Evolutionary conservation across 2,329 filamentous ascomycete genomes (phyloP).

Genomic region (Xylaria sp.): DNA sequence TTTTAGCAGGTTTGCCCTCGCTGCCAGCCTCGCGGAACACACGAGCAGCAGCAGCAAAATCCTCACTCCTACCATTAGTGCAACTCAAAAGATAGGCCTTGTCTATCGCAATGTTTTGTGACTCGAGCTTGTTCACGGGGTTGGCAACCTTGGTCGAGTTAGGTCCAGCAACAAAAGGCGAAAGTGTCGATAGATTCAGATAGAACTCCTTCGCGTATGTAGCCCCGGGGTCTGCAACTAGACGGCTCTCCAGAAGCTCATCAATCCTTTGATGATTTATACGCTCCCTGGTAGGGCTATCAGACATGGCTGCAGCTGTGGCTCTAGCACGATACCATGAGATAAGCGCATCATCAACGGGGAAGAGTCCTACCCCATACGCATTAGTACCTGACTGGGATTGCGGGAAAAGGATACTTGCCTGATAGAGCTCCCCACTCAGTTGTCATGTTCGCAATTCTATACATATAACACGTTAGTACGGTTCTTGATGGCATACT

Average conservation of each 20-base stretch:
- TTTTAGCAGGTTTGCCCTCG: slow-evolving; percentile 67
- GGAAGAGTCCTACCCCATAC: slow-evolving; percentile 65
- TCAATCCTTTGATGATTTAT: slow-evolving; percentile 78
- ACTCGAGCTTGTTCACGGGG: slow-evolving; percentile 74
- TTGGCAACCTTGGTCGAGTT: slow-evolving; percentile 90
- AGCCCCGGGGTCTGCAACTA: slow-evolving; percentile 78
- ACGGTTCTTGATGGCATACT: no score
- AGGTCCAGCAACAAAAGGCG: slow-evolving; percentile 83
- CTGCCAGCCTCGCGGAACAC: slow-evolving; percentile 83
- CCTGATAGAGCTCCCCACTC: neutral
- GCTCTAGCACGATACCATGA: slow-evolving; percentile 80
- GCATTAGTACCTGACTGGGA: slow-evolving; percentile 47
- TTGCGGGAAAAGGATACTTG: neutral
- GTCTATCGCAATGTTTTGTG: slow-evolving; percentile 76
- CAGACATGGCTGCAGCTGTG: slow-evolving; percentile 69
- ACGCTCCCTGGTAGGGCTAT: slow-evolving; percentile 57
- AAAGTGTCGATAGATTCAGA: slow-evolving; percentile 81
- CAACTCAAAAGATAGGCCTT: slow-evolving; percentile 89
- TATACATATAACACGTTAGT: no score
- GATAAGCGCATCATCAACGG: slow-evolving; percentile 74
- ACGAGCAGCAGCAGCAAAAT: slow-evolving; percentile 79
- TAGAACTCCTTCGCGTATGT: slow-evolving; percentile 83
- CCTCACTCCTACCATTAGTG: slow-evolving; percentile 43
- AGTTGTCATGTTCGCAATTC: neutral
- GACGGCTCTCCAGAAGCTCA: slow-evolving; percentile 68